phyloP scores from a whole-genome alignment of 1,139 yeast genomes.

The Debaryomyces nepalensis region DNA sequence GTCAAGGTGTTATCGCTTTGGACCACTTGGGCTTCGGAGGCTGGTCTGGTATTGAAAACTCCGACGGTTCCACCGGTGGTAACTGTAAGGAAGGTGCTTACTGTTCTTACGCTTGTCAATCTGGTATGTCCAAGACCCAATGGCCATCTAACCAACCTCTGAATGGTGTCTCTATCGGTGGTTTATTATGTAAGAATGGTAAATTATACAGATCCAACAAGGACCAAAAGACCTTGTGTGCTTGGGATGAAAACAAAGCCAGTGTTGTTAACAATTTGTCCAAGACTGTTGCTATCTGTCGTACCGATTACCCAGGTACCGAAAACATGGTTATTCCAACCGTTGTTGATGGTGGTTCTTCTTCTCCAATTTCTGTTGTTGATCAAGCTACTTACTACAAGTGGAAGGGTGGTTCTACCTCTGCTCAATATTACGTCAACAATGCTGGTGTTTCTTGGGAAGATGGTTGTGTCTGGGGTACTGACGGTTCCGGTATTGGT shows the following conservation, averaged over 20 bases:
- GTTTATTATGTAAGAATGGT: constrained; percentile 71
- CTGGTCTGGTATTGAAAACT: constrained; percentile 72
- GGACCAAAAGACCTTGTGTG: constrained; percentile 67
- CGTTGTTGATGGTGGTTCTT: constrained; percentile 61
- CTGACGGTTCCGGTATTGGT: constrained; percentile 65
- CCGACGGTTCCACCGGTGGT: constrained; percentile 67
- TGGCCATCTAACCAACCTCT: constrained; percentile 79
- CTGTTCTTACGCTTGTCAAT: constrained; percentile 86
- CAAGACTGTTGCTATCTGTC: constrained; percentile 72
- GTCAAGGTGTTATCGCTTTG: constrained; percentile 73
- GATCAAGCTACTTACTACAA: constrained; percentile 62
- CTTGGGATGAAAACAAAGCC: constrained; percentile 74
- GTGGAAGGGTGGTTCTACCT: constrained; percentile 70
- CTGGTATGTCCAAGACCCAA: constrained; percentile 91
- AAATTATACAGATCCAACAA: constrained; percentile 69
- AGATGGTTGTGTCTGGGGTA: constrained; percentile 82
- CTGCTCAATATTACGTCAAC: constrained; percentile 82
- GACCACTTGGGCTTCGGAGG: constrained; percentile 66
- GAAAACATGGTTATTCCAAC: constrained; percentile 88
- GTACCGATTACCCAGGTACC: constrained; percentile 90
- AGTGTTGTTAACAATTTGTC: constrained; percentile 58
- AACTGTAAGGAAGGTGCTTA: constrained; percentile 73
- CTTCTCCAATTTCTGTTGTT: constrained; percentile 66
- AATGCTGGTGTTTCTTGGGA: constrained; percentile 75
- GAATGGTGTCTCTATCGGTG: constrained; percentile 80